These are phyloP conservation scores for Funneliformis geosporum DNA, from an alignment of 192 early-diverging fungal species.

Conservation along the genomic window DNA sequence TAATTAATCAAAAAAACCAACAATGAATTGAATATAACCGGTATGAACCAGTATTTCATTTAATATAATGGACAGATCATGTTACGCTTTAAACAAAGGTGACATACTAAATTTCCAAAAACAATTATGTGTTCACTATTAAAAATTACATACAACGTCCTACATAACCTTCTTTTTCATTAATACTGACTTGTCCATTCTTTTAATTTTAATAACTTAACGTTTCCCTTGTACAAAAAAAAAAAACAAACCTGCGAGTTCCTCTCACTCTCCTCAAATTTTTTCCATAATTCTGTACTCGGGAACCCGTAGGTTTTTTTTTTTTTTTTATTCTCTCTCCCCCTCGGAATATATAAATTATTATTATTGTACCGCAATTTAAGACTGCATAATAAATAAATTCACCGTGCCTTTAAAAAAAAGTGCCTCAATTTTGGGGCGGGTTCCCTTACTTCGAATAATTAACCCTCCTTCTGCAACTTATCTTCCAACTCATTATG, in stretches of 20 bases:
- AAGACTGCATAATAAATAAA: not conserved
- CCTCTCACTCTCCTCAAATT: not conserved
- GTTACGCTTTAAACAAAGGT: too few relatives aligned
- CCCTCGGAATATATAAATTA: not conserved
- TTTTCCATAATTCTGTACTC: not conserved
- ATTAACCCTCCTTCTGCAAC: not conserved
- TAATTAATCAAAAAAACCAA: too few relatives aligned
- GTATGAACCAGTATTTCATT: too few relatives aligned
- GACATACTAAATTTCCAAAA: too few relatives aligned
- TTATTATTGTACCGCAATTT: not conserved
- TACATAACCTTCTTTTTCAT: too few relatives aligned
- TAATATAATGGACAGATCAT: too few relatives aligned
- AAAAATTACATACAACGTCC: too few relatives aligned
- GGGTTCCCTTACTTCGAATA: not conserved
- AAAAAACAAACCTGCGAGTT: not conserved
- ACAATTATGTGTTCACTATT: too few relatives aligned
- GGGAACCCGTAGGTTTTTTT: not conserved
- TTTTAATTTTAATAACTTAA: too few relatives aligned
- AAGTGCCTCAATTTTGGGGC: conserved; percentile 18
- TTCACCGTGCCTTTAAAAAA: conserved; percentile 9
- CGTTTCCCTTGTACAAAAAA: too few relatives aligned
- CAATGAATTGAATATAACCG: too few relatives aligned
- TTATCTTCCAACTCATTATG: not conserved
- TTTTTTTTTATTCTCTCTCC: not conserved
- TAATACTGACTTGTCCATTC: too few relatives aligned